Conservation (phyloP, 176 grass and related monocot species). For the Aegilops umbellulata region DNA sequence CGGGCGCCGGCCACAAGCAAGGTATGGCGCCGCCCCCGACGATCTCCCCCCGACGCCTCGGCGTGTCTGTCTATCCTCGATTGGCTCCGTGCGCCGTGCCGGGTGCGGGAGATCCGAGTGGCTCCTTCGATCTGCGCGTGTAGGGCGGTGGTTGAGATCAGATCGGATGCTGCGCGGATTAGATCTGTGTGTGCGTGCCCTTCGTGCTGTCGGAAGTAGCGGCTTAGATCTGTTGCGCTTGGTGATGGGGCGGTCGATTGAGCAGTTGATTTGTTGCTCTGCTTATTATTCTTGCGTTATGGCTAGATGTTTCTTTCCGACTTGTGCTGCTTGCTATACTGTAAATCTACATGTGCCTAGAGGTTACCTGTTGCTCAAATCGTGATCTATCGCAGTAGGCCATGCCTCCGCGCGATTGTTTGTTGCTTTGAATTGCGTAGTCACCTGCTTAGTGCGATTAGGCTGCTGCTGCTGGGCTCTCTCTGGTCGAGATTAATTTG, state of each 20-base stretch:
- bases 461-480: background rate
- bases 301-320: background rate
- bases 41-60: background rate
- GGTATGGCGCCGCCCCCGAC: constrained; percentile 25
- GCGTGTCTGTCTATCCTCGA: background rate
- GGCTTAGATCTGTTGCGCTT: constrained; percentile 26
- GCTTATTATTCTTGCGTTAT: no score
- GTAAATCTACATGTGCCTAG: background rate
- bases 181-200: background rate
- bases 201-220: background rate
- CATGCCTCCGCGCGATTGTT: background rate
- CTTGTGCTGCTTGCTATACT: background rate
- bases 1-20: constrained; percentile 89
- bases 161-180: background rate
- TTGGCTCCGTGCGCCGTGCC: background rate
- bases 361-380: background rate
- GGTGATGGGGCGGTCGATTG: background rate
- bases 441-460: background rate
- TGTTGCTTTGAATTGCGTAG: background rate
- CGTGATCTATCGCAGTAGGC: background rate
- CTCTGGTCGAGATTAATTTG: background rate
- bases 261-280: background rate
- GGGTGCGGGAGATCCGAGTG: background rate
- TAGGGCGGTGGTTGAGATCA: background rate
- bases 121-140: background rate